Evolutionary conservation across 208 protist genomes (phyloP), one percentile per base, ranked within the genome.

Genomic region (Leishmania mexicana): DNA sequence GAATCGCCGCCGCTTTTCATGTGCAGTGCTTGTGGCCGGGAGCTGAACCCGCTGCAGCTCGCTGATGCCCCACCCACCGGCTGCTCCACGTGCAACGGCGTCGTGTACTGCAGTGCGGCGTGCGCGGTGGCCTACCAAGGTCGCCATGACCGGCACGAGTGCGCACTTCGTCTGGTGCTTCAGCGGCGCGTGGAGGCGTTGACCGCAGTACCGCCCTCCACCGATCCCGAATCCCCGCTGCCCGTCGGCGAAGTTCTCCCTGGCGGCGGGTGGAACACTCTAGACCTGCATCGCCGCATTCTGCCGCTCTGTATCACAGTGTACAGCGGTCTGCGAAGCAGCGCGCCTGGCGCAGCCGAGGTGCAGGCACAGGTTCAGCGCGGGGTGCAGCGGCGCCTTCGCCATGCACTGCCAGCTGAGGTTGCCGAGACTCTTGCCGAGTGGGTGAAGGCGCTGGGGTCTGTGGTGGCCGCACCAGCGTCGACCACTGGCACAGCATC

Each of bases 141-240:
- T 15, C 79, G 88, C 3, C 88, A 92, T 74, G 74, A 80, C 38
- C 53, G 42, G 17, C 84, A 88, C 81, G 86, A 92, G 82, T 92
- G 88, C 65, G 81, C 80, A 8, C 70, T 89, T 51, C 75, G 75
- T 4, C 54, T 79, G 28, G 76, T 35, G 28, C 78, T 92, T 60
- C 85, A 81, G 53, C 53, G 10, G 21, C 81, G 82, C 6, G 68
- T 75, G 42, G 82, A 81, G 78, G 79, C 24, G 31, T 57, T 83
- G 74, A 76, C 79, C 15, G 54, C 67, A 7, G 17, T 35, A 15
- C 45, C 6, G 51, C 53, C 57, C 13, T 53, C 45, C 31, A 28
- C 58, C 60, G 51, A 62, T 19, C 19, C 17, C 57, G 74, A 51
- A 45, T 51, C 53, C 0, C 57, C 40, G n/a, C n/a, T 57, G 78